These are phyloP conservation scores for Dactylorhiza incarnata DNA, from an alignment of 106 monocot species.

Conservation along the genomic window DNA sequence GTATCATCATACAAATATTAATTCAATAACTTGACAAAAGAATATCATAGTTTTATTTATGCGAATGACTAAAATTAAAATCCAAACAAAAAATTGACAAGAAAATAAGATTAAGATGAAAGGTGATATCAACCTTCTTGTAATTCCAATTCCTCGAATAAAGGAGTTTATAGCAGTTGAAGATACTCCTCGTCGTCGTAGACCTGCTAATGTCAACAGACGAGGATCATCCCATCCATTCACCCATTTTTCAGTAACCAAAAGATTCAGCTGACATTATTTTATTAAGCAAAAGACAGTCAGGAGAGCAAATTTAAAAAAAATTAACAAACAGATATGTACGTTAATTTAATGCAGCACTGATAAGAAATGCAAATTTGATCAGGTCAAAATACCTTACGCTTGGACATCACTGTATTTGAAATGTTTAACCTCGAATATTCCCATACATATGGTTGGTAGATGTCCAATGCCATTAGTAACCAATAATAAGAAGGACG, in stretches of 20 bases:
- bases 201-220: constrained; percentile 83
- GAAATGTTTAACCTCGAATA: constrained; percentile 94
- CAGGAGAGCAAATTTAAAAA: neutral
- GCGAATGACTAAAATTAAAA: neutral
- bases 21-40: neutral
- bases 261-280: constrained; percentile 59
- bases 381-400: constrained; percentile 53
- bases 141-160: constrained; percentile 94
- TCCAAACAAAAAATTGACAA: neutral
- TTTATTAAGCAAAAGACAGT: neutral
- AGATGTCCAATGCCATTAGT: constrained; percentile 58
- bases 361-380: neutral
- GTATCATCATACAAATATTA: neutral
- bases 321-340: neutral
- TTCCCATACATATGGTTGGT: constrained; percentile 98
- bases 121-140: constrained; percentile 61
- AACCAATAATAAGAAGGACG: constrained; percentile 98
- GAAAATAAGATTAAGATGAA: neutral
- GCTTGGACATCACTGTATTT: constrained; percentile 95
- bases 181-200: constrained; percentile 86
- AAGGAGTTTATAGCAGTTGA: constrained; percentile 87
- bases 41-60: neutral
- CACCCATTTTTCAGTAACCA: constrained; percentile 84
- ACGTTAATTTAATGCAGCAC: neutral
- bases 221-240: constrained; percentile 99